Evolutionary conservation across 495 filamentous ascomycete genomes (phyloP).

Genomic region (Pyrenula massariospora): DNA sequence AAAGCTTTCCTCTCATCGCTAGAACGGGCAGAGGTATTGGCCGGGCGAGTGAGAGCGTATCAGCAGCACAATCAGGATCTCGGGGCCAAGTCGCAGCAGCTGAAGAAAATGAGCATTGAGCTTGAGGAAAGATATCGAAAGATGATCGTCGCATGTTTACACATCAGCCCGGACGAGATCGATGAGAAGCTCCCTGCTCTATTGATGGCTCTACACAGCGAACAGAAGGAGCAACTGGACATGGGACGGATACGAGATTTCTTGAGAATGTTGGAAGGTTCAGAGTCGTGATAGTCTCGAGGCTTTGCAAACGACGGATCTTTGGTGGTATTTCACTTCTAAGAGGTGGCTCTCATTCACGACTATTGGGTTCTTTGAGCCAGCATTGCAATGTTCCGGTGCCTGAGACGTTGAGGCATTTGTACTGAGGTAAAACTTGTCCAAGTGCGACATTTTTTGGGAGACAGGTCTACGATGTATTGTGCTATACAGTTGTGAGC

Average conservation of each 20-base stretch:
- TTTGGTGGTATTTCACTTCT: too few relatives aligned
- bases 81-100: slow-evolving; percentile 26
- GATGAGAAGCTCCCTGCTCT: slow-evolving; percentile 52
- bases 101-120: slow-evolving; percentile 51
- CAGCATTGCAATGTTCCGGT: too few relatives aligned
- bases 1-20: slow-evolving; percentile 13
- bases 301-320: too few relatives aligned
- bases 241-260: slow-evolving; percentile 60
- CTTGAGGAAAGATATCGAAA: slow-evolving; percentile 58
- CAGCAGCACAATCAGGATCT: slow-evolving; percentile 29
- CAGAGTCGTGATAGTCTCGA: slow-evolving; percentile 4
- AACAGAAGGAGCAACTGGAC: slow-evolving; percentile 52
- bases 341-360: too few relatives aligned
- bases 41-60: slow-evolving; percentile 34
- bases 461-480: too few relatives aligned
- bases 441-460: too few relatives aligned
- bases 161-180: slow-evolving; percentile 47
- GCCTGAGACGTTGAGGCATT: too few relatives aligned
- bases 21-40: slow-evolving; percentile 14
- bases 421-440: too few relatives aligned
- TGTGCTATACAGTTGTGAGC: too few relatives aligned
- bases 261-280: slow-evolving; percentile 53
- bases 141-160: slow-evolving; percentile 59
- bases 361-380: too few relatives aligned
- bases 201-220: slow-evolving; percentile 61